phyloP scores from a whole-genome alignment of 768 basidiomycete genomes.

The Leccinum fibrillosum region DNA sequence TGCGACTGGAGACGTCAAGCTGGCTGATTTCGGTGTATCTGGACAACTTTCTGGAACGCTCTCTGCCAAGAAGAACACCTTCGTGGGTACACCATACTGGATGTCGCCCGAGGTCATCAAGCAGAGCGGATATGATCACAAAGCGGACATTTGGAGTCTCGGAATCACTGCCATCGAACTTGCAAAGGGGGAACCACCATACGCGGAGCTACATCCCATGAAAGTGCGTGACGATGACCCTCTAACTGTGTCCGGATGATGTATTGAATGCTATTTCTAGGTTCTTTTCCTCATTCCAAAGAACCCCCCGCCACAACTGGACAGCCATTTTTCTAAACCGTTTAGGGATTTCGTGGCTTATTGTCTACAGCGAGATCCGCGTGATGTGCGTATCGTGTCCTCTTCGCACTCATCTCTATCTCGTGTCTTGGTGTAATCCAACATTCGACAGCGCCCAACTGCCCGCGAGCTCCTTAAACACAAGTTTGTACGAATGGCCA shows the following conservation, averaged over 20 bases:
- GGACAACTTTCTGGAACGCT: slow-evolving; percentile 93
- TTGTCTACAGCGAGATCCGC: slow-evolving; percentile 92
- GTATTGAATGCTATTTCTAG: slow-evolving; percentile 35
- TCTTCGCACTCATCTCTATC: neutral
- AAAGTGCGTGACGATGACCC: slow-evolving; percentile 54
- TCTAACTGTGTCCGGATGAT: neutral
- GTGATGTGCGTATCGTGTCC: slow-evolving; percentile 56
- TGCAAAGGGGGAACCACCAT: slow-evolving; percentile 96
- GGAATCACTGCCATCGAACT: slow-evolving; percentile 98
- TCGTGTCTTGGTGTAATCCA: slow-evolving; percentile 12
- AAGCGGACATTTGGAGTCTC: slow-evolving; percentile 98
- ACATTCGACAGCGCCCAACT: slow-evolving; percentile 68
- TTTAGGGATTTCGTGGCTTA: slow-evolving; percentile 93
- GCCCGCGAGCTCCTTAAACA: slow-evolving; percentile 96
- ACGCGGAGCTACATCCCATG: slow-evolving; percentile 98
- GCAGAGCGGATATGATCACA: slow-evolving; percentile 98
- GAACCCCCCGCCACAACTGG: slow-evolving; percentile 89
- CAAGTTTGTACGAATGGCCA: slow-evolving; percentile 92
- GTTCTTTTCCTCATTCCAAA: slow-evolving; percentile 98
- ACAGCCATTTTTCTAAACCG: slow-evolving; percentile 85
- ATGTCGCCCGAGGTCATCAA: slow-evolving; percentile 99
- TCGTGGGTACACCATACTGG: slow-evolving; percentile 92
- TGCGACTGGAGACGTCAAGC: slow-evolving; percentile 91
- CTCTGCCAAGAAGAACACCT: slow-evolving; percentile 96
- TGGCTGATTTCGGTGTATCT: slow-evolving; percentile 98